Evolutionary conservation across 805 yeast genomes (phyloP), one percentile per base, ranked within the genome.

Genomic region (Kodamaea kaohsiungensis): DNA sequence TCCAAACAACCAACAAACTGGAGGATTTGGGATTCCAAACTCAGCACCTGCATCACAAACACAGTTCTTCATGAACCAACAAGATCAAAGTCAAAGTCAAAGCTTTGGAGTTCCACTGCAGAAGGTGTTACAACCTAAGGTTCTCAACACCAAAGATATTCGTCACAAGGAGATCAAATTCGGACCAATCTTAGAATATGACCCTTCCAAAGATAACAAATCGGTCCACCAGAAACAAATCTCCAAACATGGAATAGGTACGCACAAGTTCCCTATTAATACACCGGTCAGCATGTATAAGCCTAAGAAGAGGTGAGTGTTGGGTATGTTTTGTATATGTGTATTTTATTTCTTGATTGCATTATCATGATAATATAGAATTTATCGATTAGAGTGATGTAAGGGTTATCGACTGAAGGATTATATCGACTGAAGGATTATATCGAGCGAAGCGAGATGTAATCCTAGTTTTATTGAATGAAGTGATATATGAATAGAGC

Each of bases 171-270:
- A 63, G 40, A 71, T 74, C 48, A 71, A 66, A 51, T 73, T 72
- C 57, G 75, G 76, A 33, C 77, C 79, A 7, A 73, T 74, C 56
- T 54, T 74, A 43, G 77, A 64, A 53, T 74, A 74, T 52, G 77
- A 74, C 55, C 78, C 79, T 10, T 70, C 77, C 13, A 68, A 66
- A 47, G 70, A 63, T 48, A 39, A 52, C 8, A 63, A 58, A 39
- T 48, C 53, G n/a, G 51, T 57, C 30, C 62, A 39, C 42, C 56
- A 58, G 47, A 60, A 59, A 48, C 61, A 59, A 43, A 45, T 56
- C 2, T 46, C 58, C n/a, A 59, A 60, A 43, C 56, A 60, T 12
- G 63, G 58, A 16, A 60, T 59, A 22, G 68, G 67, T 17, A 62
- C 68, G 30, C 68, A 68, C 51, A 61, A 64, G 15, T 71, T 73